phyloP scores from a whole-genome alignment of 306 rosid genomes.

The Malus fusca region DNA sequence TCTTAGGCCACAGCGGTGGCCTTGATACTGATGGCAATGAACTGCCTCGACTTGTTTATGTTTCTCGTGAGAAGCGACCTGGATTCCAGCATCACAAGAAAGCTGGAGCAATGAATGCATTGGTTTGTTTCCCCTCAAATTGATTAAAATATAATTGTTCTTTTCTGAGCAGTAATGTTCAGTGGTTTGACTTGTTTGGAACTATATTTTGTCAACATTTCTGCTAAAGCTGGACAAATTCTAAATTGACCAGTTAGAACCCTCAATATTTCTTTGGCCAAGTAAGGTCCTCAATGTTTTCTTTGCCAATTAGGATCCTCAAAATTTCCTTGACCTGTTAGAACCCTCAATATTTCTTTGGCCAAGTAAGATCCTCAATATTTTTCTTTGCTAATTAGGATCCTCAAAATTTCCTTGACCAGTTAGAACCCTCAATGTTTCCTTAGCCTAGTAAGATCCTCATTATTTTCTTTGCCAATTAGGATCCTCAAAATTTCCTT shows the following conservation, averaged over 20 bases:
- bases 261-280: background rate
- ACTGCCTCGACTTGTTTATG: conserved; percentile 97
- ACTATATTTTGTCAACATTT: background rate
- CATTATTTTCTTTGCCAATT: background rate
- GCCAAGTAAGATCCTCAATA: background rate
- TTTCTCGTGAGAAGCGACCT: conserved; percentile 99
- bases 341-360: background rate
- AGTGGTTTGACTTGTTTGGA: background rate
- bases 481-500: background rate
- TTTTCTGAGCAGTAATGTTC: background rate
- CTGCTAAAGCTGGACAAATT: background rate
- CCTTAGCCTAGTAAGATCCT: background rate
- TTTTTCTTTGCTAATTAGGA: background rate
- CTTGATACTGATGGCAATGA: conserved; percentile 98
- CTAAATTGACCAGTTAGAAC: background rate
- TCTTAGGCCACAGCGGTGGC: conserved; percentile 98
- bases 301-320: background rate
- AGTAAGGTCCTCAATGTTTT: background rate
- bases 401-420: background rate
- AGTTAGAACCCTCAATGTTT: background rate
- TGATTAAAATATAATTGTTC: background rate
- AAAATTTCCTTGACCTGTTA: background rate
- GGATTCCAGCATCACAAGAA: conserved; percentile 99
- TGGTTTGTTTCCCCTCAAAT: conserved; percentile 49
- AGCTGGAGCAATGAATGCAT: conserved; percentile 99